Conservation (phyloP, 1,139 yeast species). For the Candida labiduridarum region DNA sequence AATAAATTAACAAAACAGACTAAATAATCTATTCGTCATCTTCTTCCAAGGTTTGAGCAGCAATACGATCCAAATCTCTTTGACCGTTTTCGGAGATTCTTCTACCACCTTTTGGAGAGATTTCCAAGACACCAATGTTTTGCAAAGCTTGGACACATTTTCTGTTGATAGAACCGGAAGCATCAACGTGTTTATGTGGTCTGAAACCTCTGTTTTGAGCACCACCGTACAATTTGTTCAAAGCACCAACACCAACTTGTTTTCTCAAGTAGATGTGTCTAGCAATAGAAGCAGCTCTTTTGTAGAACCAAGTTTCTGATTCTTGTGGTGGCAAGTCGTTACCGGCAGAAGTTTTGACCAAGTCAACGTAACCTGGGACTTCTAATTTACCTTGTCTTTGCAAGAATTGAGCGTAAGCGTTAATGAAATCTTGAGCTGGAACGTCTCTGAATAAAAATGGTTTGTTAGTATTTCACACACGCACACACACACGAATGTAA, state of each 20-base stretch:
- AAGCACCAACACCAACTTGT: constrained; percentile 99
- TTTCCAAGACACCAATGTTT: constrained; percentile 96
- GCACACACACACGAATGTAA: neutral
- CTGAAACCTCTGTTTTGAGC: constrained; percentile 99
- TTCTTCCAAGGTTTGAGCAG: constrained; percentile 98
- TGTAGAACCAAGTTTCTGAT: constrained; percentile 99
- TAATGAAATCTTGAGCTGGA: constrained; percentile 99
- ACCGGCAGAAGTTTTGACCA: constrained; percentile 99
- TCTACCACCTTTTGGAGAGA: constrained; percentile 99
- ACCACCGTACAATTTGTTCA: constrained; percentile 99
- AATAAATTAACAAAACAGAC: constrained; percentile 7
- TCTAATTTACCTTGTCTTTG: constrained; percentile 99
- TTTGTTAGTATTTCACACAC: constrained; percentile 31
- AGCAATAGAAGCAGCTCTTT: constrained; percentile 99
- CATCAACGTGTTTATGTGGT: constrained; percentile 98
- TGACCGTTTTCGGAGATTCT: constrained; percentile 99
- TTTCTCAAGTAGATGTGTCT: constrained; percentile 99
- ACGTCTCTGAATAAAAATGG: constrained; percentile 73
- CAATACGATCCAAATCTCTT: constrained; percentile 99
- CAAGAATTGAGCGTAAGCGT: constrained; percentile 99
- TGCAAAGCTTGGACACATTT: constrained; percentile 96
- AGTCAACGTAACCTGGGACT: constrained; percentile 99
- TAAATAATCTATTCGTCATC: constrained; percentile 65
- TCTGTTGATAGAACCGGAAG: constrained; percentile 99
- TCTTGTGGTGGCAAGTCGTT: constrained; percentile 99